phyloP scores from a whole-genome alignment of 83 land plant species.

The Thuja plicata region DNA sequence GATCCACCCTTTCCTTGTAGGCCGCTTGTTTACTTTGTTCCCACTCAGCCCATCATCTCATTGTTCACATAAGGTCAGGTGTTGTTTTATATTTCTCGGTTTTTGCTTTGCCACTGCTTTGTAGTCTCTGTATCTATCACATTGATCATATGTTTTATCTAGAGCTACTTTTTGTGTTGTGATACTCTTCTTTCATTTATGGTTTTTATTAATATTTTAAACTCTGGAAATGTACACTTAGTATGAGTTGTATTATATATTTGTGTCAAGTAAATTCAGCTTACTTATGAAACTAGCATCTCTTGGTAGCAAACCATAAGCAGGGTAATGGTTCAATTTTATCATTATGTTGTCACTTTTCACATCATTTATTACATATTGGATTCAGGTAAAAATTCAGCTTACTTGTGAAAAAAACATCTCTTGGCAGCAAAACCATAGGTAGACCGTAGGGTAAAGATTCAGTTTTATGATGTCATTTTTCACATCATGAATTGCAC shows the following conservation, averaged over 20 bases:
- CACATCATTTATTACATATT: too few species aligned
- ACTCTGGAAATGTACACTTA: neutral
- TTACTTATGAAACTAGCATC: too few species aligned
- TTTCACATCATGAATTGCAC: neutral
- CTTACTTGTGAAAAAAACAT: neutral
- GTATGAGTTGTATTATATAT: neutral
- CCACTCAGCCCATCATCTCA: slow-evolving; percentile 4
- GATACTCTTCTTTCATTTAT: neutral
- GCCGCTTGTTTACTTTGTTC: neutral
- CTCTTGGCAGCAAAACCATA: neutral
- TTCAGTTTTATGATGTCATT: neutral
- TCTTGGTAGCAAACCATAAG: too few species aligned
- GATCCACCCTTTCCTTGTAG: slow-evolving; percentile 2
- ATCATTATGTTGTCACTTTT: too few species aligned
- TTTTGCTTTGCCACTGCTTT: neutral
- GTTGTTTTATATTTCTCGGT: neutral
- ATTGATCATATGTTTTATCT: neutral
- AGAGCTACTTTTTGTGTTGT: neutral
- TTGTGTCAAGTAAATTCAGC: neutral
- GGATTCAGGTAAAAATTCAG: too few species aligned
- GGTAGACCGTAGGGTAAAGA: neutral
- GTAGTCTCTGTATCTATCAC: neutral
- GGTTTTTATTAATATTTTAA: neutral
- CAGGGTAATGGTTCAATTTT: too few species aligned
- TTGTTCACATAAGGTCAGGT: neutral